Base-by-base conservation (phyloP, 768 basidiomycete species). In the Panaeolus papilionaceus region DNA sequence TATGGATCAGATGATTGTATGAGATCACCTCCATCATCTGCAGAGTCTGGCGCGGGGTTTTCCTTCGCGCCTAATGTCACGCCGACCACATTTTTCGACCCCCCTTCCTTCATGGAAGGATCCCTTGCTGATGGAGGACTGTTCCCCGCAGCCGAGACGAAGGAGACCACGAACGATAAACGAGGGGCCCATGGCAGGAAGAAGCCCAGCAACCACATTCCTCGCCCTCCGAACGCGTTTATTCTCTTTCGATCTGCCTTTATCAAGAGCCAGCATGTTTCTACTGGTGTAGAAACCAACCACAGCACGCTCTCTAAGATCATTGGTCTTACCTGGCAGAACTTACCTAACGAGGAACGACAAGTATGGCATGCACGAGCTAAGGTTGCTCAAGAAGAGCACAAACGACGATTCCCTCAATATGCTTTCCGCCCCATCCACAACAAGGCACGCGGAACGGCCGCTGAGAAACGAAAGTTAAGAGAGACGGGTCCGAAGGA, bases 261-360 rank as follows among this genome's bases (percentile, higher is more conserved):
- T 78, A 90, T 93, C 77, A 91, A 89, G 79, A 86, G 82, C 69
- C 88, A 91, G 71, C 90, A 90, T 71, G 90, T 93, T 69, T 87
- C 91, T 16, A 86, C 89, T 9, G 88, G 85, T 63, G 88, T 93
- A 63, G 92, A 93, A 80, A 90, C 90, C 40, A 93, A 90, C 76
- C 92, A 92, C 79, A 90, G 89, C 76, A 92, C 92, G 20, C 81
- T 93, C 26, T 92, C 91, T 5, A 92, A 92, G 85, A 93, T 92
- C 75, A 91, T 92, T 68, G 92, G 92, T 38, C 82, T 92, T 69
- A 92, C 91, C 38, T 93, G 92, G 92, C 87, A 91, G 78, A 89
- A 86, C 65, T 86, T 93, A 69, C 86, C 91, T 2, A 82, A 88
- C 65, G 89, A 87, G 33, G 91, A 93, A 72, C 86, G 89, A 18